phyloP scores from a whole-genome alignment of 441 rosid genomes.

The Croton setiger region DNA sequence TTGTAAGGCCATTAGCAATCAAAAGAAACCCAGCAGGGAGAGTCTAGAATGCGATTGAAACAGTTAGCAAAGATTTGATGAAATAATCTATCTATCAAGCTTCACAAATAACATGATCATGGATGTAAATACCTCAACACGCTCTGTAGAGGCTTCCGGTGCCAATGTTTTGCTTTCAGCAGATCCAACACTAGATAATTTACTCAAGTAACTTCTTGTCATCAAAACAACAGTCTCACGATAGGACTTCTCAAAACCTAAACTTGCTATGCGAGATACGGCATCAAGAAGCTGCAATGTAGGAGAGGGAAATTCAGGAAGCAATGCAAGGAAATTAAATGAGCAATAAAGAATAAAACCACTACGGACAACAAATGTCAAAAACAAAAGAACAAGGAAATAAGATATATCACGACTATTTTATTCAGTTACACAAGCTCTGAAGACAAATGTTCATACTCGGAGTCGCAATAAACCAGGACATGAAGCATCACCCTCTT shows the following conservation, averaged over 20 bases:
- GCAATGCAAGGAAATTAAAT: conserved; percentile 23
- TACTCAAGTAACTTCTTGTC: conserved; percentile 93
- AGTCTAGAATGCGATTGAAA: conserved; percentile 74
- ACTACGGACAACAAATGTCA: conserved; percentile 12
- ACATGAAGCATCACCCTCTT: conserved; percentile 96
- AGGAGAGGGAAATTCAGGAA: conserved; percentile 26
- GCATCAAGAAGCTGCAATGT: conserved; percentile 95
- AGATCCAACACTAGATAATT: conserved; percentile 71
- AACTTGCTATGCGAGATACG: conserved; percentile 90
- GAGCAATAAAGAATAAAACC: conserved; percentile 19
- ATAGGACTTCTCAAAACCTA: conserved; percentile 97
- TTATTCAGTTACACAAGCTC: conserved; percentile 28
- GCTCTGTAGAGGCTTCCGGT: conserved; percentile 84
- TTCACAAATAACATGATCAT: conserved; percentile 18
- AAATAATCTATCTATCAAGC: conserved; percentile 22
- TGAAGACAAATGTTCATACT: conserved; percentile 50
- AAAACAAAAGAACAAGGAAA: not conserved
- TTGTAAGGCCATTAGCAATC: conserved; percentile 77
- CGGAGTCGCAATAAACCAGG: conserved; percentile 87
- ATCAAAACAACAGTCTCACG: conserved; percentile 98
- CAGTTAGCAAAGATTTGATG: conserved; percentile 45
- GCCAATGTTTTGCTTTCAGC: conserved; percentile 85
- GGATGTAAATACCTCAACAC: conserved; percentile 67
- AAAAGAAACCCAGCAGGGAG: conserved; percentile 98
- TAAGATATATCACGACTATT: conserved; percentile 7